Conservation (phyloP, 2,329 filamentous ascomycete species). For the Neofusicoccum sp. region DNA sequence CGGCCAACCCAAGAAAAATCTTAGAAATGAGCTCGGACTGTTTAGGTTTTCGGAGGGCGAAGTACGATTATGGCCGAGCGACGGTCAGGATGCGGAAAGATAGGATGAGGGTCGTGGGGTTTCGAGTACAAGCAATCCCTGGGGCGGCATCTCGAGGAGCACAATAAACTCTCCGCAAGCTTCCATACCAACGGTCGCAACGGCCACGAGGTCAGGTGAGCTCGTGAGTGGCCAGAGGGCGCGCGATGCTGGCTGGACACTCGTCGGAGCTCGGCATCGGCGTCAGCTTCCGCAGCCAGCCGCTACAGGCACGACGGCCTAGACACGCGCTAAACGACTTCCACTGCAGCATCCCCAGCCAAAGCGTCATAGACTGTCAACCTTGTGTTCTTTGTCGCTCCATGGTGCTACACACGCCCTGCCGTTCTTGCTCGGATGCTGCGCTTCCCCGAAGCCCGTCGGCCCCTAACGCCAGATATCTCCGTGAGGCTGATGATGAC, state of each 20-base stretch:
- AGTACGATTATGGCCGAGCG: not conserved
- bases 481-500: not conserved
- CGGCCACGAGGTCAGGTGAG: too few species aligned
- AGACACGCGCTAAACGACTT: not conserved
- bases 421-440: not conserved
- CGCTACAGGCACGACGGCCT: not conserved
- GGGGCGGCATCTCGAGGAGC: too few species aligned
- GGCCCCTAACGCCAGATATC: not conserved
- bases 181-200: not conserved
- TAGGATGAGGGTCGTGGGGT: too few species aligned
- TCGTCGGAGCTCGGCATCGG: conserved; percentile 5
- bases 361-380: not conserved
- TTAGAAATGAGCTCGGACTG: too few species aligned
- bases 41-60: not conserved
- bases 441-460: not conserved
- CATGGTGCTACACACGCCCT: too few species aligned
- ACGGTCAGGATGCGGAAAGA: not conserved
- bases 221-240: too few species aligned
- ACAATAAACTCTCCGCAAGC: not conserved
- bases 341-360: too few species aligned
- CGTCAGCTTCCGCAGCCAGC: too few species aligned
- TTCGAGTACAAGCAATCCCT: too few species aligned
- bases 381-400: not conserved
- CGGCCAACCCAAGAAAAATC: too few species aligned
- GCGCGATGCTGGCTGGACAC: too few species aligned